Base-by-base conservation (phyloP, 768 basidiomycete species). In the Lepiota brunneoincarnata region DNA sequence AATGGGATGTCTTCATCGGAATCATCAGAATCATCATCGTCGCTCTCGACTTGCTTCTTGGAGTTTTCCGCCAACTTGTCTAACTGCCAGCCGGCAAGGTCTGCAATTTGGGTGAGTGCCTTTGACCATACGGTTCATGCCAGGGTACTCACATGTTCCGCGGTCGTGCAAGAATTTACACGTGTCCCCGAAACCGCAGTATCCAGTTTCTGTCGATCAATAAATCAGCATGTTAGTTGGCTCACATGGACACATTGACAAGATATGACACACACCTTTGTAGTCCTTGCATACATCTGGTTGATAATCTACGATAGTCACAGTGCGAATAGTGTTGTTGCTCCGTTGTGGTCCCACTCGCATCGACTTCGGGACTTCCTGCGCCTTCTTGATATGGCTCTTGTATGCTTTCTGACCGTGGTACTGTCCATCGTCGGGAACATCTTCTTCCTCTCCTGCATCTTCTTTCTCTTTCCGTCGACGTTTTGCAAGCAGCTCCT, bases 201-300 rank as follows among this genome's bases (percentile, higher is more conserved):
- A 99, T 0, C 97, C 97, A 48, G 97, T 99, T 75, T 98, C 96
- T 96, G 64, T 34, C 18, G 55, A 46, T 58, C 15, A 63, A 46
- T 57, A 49, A 46, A 48, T 57, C 36, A 54, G 12, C 28, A 20
- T 9, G 42, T 48, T 43, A 45, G 51, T 23, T 52, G 6, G 43
- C 26, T 31, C 43, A 51, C 56, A 42, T 40, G 23, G 23, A 50
- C 51, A 49, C 35, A 38, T 3, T 18, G 56, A 52, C 28, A 43
- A 34, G 45, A 36, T n/a, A 43, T 56, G 18, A 78, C 86, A 53
- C 86, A 53, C 58, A 92, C 93, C 93, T 84, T 97, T 98, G 72
- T 99, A 99, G 70, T 98, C 96, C 70, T 99, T 99, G 73, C 96
- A 99, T 15, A 99, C 96, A 64, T 98, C 96, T 2, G 96, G 96